These are phyloP conservation scores for Aureobasidium namibiae DNA, from an alignment of 2,329 filamentous ascomycete species.

Conservation along the genomic window DNA sequence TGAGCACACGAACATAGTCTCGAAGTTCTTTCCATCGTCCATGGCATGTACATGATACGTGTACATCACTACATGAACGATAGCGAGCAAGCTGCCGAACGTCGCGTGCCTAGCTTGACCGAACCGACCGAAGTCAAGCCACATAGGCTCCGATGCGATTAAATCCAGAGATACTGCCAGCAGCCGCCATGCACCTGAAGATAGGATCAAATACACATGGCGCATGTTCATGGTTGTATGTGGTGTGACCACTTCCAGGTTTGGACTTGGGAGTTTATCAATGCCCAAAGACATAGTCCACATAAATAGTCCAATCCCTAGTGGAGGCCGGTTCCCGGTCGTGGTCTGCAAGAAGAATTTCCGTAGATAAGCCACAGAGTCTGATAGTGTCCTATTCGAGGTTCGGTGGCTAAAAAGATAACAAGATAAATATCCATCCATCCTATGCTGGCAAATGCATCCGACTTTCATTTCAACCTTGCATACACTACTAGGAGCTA, in stretches of 20 bases:
- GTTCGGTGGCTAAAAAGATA: not conserved
- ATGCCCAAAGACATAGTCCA: not conserved
- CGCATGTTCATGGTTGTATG: not conserved
- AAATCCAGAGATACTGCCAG: not conserved
- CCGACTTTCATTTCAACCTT: not conserved
- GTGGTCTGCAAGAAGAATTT: not conserved
- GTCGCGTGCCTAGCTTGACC: not conserved
- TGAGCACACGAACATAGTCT: no score
- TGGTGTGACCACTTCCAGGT: not conserved
- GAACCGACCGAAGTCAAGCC: no score
- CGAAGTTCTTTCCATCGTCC: no score
- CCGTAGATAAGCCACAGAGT: not conserved
- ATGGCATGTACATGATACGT: no score
- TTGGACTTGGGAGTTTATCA: not conserved
- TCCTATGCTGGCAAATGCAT: not conserved
- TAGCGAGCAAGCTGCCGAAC: not conserved
- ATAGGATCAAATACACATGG: not conserved
- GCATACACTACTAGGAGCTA: not conserved
- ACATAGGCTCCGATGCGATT: not conserved
- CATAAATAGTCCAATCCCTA: no score
- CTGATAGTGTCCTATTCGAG: not conserved
- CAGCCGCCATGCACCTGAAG: not conserved
- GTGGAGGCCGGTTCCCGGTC: not conserved
- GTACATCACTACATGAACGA: not conserved
- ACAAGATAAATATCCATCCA: no score